These are phyloP conservation scores for Centrapalus pauciflorus DNA, from an alignment of 129 eudicot species.

Conservation along the genomic window DNA sequence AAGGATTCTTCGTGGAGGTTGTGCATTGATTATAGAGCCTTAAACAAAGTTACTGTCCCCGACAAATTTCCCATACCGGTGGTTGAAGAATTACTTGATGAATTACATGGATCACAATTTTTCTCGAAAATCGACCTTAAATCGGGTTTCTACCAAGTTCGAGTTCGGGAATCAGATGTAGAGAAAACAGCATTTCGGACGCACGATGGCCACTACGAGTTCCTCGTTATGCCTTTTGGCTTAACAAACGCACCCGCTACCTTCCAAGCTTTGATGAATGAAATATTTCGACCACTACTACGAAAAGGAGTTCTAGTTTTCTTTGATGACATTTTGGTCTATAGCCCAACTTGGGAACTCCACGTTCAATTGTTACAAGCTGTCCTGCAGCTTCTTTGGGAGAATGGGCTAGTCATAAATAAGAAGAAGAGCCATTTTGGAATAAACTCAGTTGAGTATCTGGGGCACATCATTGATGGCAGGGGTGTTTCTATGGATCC, in stretches of 20 bases:
- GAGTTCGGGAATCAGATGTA: not conserved
- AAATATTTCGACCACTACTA: not conserved
- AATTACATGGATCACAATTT: not conserved
- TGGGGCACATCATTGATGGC: not conserved
- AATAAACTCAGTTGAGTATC: not conserved
- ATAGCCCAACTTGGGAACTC: not conserved
- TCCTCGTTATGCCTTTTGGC: not conserved
- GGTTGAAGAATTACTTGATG: not conserved
- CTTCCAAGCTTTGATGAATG: not conserved
- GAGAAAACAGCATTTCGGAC: not conserved
- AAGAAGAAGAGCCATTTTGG: not conserved
- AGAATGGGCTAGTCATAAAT: not conserved
- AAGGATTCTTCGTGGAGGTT: not conserved
- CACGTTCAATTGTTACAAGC: no score
- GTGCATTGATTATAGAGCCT: not conserved
- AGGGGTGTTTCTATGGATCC: not conserved
- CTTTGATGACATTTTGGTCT: not conserved
- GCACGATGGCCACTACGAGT: not conserved
- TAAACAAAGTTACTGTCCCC: not conserved
- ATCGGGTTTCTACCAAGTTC: not conserved
- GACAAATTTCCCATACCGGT: not conserved
- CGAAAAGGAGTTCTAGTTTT: not conserved
- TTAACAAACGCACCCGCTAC: not conserved
- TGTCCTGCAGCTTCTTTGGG: not conserved
- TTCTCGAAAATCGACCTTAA: not conserved